Conservation (phyloP, 371 early-diverging fungal species). For the Rhizopus microsporus region DNA sequence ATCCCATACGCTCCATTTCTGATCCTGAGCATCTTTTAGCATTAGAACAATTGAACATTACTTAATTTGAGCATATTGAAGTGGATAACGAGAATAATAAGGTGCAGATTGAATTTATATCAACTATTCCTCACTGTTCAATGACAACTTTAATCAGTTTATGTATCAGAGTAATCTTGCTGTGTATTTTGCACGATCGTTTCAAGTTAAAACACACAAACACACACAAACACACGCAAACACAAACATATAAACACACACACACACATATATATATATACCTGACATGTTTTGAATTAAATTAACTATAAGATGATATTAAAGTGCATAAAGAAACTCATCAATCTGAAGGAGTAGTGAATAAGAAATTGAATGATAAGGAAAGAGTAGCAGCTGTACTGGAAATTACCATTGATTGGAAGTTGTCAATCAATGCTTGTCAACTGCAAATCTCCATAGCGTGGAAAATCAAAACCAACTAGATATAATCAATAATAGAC, state of each 20-base stretch:
- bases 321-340: slow-evolving; percentile 93
- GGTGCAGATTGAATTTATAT: slow-evolving; percentile 86
- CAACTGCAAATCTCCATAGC: slow-evolving; percentile 56
- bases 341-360: slow-evolving; percentile 92
- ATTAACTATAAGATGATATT: slow-evolving; percentile 71
- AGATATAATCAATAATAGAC: too few relatives aligned
- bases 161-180: slow-evolving; percentile 91
- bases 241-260: too few relatives aligned
- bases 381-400: slow-evolving; percentile 99
- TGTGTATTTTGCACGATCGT: slow-evolving; percentile 82
- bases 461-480: slow-evolving; percentile 21
- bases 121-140: slow-evolving; percentile 99
- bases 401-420: slow-evolving; percentile 90
- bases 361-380: slow-evolving; percentile 99
- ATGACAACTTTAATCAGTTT: slow-evolving; percentile 99
- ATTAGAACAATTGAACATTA: slow-evolving; percentile 93
- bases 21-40: slow-evolving; percentile 99
- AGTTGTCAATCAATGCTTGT: slow-evolving; percentile 92
- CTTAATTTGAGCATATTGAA: slow-evolving; percentile 80
- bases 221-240: neutral
- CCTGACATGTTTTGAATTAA: neutral
- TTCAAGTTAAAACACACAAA: slow-evolving; percentile 77
- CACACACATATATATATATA: too few relatives aligned
- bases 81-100: slow-evolving; percentile 71
- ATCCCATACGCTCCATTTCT: slow-evolving; percentile 95